phyloP scores from a whole-genome alignment of 768 basidiomycete species.

The Pholiota molesta region DNA sequence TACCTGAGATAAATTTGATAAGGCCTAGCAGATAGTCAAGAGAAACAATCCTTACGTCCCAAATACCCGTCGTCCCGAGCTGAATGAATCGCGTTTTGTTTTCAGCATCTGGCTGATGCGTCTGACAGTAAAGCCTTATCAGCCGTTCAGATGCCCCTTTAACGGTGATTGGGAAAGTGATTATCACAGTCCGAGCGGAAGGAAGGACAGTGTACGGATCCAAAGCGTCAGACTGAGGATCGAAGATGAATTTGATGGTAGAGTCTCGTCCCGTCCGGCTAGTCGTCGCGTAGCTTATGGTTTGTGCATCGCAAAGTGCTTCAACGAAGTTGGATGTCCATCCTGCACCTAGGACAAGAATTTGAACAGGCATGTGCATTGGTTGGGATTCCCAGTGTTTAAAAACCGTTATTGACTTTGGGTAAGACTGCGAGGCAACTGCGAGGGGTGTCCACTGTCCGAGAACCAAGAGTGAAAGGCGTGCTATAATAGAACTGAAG shows the following conservation, averaged over 20 bases:
- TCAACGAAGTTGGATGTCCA: slow-evolving; percentile 68
- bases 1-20: slow-evolving; percentile 11
- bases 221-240: slow-evolving; percentile 48
- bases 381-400: no score
- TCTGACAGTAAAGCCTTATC: slow-evolving; percentile 46
- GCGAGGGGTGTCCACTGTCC: no score
- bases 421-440: no score
- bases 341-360: slow-evolving; percentile 68
- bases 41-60: slow-evolving; percentile 47
- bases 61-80: slow-evolving; percentile 63
- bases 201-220: slow-evolving; percentile 51
- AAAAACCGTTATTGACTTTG: no score
- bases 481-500: no score
- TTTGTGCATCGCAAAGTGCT: slow-evolving; percentile 46
- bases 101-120: slow-evolving; percentile 5
- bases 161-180: slow-evolving; percentile 57
- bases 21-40: background rate
- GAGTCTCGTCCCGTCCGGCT: slow-evolving; percentile 51
- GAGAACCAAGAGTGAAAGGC: no score
- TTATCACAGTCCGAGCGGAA: slow-evolving; percentile 53
- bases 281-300: slow-evolving; percentile 52
- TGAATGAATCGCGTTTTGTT: slow-evolving; percentile 51
- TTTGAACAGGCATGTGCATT: slow-evolving; percentile 36
- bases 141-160: slow-evolving; percentile 50
- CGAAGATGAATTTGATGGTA: slow-evolving; percentile 59